Evolutionary conservation across 2,329 filamentous ascomycete genomes (phyloP), one percentile per base, ranked within the genome.

Genomic region (Davidsoniella eucalypti): DNA sequence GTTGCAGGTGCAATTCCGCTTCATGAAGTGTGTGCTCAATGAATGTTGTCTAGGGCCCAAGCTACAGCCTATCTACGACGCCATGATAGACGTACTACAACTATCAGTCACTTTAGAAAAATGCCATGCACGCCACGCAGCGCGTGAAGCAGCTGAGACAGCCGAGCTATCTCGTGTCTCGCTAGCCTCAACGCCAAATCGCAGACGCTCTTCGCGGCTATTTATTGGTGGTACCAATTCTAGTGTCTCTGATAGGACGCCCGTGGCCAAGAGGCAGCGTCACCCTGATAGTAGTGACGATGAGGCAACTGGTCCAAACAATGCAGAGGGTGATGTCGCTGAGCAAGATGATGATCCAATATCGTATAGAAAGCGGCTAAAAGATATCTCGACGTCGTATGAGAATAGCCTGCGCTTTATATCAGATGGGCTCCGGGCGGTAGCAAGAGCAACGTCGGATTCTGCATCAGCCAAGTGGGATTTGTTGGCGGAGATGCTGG

Each of bases 401-500:
- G 74, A 81, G 50, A 71, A 72, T 41, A 68, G 83, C 44, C 59
- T 87, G 25, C 68, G 73, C 0, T 94, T 94, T 61, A 70, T 92
- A 12, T 73, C 73, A 2, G 78, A 80, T 46, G 87, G 84, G 0
- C 61, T 95, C 55, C 76, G 81, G 49, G 82, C 82, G 8, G 76
- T 92, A 8, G 80, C 85, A 46, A 74, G 87, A 57, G 83, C 81
- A 33, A 81, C 83, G 44, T 78, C 78, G 25, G 78, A 85, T 50
- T 60, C 63, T 12, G 66, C 69, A 39, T 64, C 71, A 58, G 59
- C 74, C 29, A 76, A 80, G 60, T 90, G 87, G 83, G 85, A 92
- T 63, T 77, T 83, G 53, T 61, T 94, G 54, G 86, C 84, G 0
- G 86, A 94, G 62, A 84, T 82, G 68, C 63, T 94, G 42, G 82